Percentiles rank a stretch among this genome's conserved stretches.
These are phyloP conservation scores for Mucor indicus DNA, from an alignment of 371 early-diverging fungal species.

Conservation along the genomic window DNA sequence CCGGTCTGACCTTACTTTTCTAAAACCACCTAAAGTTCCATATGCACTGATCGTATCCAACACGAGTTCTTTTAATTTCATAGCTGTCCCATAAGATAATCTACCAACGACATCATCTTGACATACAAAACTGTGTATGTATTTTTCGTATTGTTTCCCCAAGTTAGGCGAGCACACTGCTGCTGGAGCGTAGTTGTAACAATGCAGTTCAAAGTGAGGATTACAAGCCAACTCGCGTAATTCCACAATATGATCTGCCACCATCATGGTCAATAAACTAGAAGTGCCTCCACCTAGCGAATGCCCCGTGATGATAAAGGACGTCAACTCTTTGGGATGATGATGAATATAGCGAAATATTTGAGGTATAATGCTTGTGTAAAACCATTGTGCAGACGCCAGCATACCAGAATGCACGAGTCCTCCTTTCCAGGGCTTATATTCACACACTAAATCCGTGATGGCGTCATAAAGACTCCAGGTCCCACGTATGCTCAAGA, in stretches of 20 bases:
- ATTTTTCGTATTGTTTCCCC: slow-evolving; percentile 50
- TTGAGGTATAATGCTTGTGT: slow-evolving; percentile 66
- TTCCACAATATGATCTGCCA: slow-evolving; percentile 56
- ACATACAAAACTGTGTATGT: slow-evolving; percentile 67
- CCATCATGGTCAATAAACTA: slow-evolving; percentile 71
- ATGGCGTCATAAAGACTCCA: slow-evolving; percentile 62
- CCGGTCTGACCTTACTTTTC: slow-evolving; percentile 2
- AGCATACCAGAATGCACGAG: slow-evolving; percentile 81
- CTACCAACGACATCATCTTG: slow-evolving; percentile 76
- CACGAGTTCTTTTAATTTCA: slow-evolving; percentile 42
- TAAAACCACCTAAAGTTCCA: slow-evolving; percentile 23
- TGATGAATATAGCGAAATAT: slow-evolving; percentile 46
- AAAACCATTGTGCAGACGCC: slow-evolving; percentile 76
- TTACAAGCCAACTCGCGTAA: slow-evolving; percentile 37
- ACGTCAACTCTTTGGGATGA: slow-evolving; percentile 17
- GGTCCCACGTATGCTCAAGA: slow-evolving; percentile 79
- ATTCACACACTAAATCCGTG: slow-evolving; percentile 74
- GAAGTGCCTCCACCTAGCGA: slow-evolving; percentile 78
- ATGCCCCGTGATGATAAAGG: slow-evolving; percentile 61
- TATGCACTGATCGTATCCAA: slow-evolving; percentile 39
- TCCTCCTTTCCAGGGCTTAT: slow-evolving; percentile 81
- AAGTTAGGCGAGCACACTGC: slow-evolving; percentile 63
- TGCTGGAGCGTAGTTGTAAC: slow-evolving; percentile 47
- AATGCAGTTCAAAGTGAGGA: slow-evolving; percentile 28
- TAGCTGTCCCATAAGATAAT: slow-evolving; percentile 71